A percentile compares a stretch with the other conserved stretches of the same genome.
Evolutionary conservation across 345 rosid genomes (phyloP).

Genomic region (Cardiospermum halicacabum): DNA sequence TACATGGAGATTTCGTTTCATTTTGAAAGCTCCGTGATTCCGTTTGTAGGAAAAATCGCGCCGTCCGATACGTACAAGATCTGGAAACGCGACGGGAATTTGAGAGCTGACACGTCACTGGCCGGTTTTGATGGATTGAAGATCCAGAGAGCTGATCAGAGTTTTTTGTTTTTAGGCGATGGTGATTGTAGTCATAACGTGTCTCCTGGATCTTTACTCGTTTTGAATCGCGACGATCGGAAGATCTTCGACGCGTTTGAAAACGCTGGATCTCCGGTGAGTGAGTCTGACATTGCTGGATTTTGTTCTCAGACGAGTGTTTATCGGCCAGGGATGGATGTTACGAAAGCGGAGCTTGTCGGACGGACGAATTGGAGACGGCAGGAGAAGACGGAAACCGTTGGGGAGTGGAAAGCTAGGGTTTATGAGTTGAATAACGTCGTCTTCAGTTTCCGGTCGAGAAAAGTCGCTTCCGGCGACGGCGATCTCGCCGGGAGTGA

Average conservation of each 20-base stretch:
- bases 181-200: constrained; percentile 53
- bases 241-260: constrained; percentile 76
- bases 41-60: constrained; percentile 79
- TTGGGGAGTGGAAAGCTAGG: constrained; percentile 82
- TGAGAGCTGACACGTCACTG: constrained; percentile 78
- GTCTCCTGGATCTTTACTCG: constrained; percentile 66
- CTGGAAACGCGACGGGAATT: constrained; percentile 90
- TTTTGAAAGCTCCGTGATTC: constrained; percentile 92
- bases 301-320: constrained; percentile 71
- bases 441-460: constrained; percentile 62
- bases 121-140: constrained; percentile 90
- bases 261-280: constrained; percentile 62
- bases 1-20: constrained; percentile 91
- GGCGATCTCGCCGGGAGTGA: constrained; percentile 61
- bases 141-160: constrained; percentile 82
- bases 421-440: constrained; percentile 78
- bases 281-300: constrained; percentile 50
- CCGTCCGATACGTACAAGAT: constrained; percentile 95
- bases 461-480: constrained; percentile 45
- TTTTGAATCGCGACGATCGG: constrained; percentile 63
- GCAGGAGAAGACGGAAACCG: constrained; percentile 64
- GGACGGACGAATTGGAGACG: constrained; percentile 78
- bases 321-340: constrained; percentile 92
- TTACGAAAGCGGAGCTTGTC: constrained; percentile 76
- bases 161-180: constrained; percentile 81